Evolutionary conservation across 140 eudicot species (phyloP), one percentile per base, ranked within the genome.

Genomic region (Ambrosia hybrid): DNA sequence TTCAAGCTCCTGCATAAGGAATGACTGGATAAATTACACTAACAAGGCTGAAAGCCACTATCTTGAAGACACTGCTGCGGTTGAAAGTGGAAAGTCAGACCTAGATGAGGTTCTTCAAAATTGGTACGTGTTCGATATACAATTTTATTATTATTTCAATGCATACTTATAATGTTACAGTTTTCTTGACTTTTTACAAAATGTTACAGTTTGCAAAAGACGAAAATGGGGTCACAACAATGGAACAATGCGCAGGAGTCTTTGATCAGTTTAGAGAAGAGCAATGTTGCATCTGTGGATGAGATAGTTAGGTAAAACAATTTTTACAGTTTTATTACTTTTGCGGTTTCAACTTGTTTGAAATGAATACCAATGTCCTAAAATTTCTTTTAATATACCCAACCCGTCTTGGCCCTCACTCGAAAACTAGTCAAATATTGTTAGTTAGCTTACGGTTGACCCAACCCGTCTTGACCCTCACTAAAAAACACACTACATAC

Each of bases 231-330:
- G 36, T 86, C 90, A 38, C 87, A 83, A 65, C 98, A 92, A 36
- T 92, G 98, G 98, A 85, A 75, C 55, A 84, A 72, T 67, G 98
- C 98, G 15, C 90, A 92, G 71, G 88, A 87, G 69, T 92, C 98
- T 4, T 83, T 92, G 84, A 78, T 92, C 6, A 70, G 81, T 73
- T 85, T 92, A 51, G 95, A 92, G 78, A 83, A 83, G 79, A 89
- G 78, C 76, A 92, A 89, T 75, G 88, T 89, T 67, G 89, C 95
- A 78, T 89, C 96, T 5, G 84, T 92, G 9, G 86, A 87, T 65
- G 83, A 87, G 69, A 89, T 92, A 43, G 91, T 92, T n/a, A 81
- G 91, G 98, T 92, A 65, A 76, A 75, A 64, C 30, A 55, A 62
- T 9, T 34, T 41, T 14, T 41, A 58, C 71, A 13, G 46, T 6